Evolutionary conservation across 2,329 filamentous ascomycete species (phyloP).

Genomic region (Claviceps paspali): DNA sequence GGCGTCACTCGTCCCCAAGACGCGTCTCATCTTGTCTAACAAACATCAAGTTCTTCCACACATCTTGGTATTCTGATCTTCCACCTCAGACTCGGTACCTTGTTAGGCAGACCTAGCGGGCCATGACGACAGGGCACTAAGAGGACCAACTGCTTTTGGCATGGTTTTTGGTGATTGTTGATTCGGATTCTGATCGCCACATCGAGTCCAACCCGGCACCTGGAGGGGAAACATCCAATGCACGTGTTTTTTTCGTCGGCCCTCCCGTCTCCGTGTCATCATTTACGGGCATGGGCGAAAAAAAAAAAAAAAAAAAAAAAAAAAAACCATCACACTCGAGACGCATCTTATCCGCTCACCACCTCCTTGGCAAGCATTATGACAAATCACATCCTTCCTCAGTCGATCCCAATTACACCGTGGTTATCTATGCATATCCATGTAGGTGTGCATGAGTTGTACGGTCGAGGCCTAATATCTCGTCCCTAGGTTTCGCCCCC

Average conservation of each 20-base stretch:
- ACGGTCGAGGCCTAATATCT: conserved; percentile 2
- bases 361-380: not conserved
- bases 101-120: too few species aligned
- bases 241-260: too few species aligned
- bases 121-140: not conserved
- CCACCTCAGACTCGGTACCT: not conserved
- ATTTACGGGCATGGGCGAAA: not conserved
- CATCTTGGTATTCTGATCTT: not conserved
- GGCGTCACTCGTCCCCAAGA: not conserved
- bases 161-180: not conserved
- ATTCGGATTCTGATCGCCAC: not conserved
- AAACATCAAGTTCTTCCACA: not conserved
- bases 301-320: not conserved
- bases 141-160: not conserved
- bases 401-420: conserved; percentile 1
- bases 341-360: not conserved
- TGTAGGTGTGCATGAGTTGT: conserved; percentile 4
- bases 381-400: conserved; percentile 3
- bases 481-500: not conserved
- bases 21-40: conserved; percentile 2
- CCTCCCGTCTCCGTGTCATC: not conserved
- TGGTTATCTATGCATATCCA: conserved; percentile 3
- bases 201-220: not conserved
- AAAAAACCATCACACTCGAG: not conserved
- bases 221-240: not conserved